Percentiles rank a stretch among this genome's conserved stretches.
Evolutionary conservation across 2,329 filamentous ascomycete genomes (phyloP).

Genomic region (Phyllosticta citriasiana): DNA sequence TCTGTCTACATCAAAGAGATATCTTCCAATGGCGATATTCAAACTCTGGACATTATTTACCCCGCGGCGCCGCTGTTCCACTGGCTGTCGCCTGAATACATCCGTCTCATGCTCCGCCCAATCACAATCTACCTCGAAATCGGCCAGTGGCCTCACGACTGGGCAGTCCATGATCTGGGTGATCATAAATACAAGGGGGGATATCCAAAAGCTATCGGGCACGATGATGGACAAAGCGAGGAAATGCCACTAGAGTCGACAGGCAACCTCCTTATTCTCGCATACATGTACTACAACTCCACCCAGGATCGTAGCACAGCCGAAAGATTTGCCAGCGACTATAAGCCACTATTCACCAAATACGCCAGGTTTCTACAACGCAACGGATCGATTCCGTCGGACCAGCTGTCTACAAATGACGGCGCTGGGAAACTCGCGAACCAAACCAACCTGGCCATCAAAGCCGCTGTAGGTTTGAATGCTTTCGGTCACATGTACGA

Average conservation of each 20-base stretch:
- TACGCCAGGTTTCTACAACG: conserved; percentile 33
- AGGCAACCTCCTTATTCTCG: conserved; percentile 31
- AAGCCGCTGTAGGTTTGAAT: conserved; percentile 37
- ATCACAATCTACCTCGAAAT: conserved; percentile 33
- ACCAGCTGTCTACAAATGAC: conserved; percentile 36
- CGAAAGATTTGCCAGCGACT: conserved; percentile 16
- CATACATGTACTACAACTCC: conserved; percentile 28
- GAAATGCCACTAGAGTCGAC: conserved; percentile 34
- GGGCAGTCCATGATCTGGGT: conserved; percentile 33
- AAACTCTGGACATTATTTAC: conserved; percentile 35
- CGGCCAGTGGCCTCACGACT: conserved; percentile 29
- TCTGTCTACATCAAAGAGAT: conserved; percentile 35
- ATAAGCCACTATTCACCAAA: conserved; percentile 24
- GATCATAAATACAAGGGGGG: conserved; percentile 8
- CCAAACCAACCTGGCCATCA: conserved; percentile 39
- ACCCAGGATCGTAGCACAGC: conserved; percentile 28
- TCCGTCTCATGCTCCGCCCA: conserved; percentile 35
- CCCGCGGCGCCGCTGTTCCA: conserved; percentile 34
- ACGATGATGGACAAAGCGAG: conserved; percentile 29
- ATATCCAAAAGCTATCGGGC: conserved; percentile 33
- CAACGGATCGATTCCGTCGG: conserved; percentile 28
- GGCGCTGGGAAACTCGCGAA: conserved; percentile 31
- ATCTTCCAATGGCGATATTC: conserved; percentile 34
- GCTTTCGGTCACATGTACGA: conserved; percentile 33
- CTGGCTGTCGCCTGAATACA: conserved; percentile 33